phyloP scores from a whole-genome alignment of 192 early-diverging fungal genomes.

The Allomyces arbusculus region DNA sequence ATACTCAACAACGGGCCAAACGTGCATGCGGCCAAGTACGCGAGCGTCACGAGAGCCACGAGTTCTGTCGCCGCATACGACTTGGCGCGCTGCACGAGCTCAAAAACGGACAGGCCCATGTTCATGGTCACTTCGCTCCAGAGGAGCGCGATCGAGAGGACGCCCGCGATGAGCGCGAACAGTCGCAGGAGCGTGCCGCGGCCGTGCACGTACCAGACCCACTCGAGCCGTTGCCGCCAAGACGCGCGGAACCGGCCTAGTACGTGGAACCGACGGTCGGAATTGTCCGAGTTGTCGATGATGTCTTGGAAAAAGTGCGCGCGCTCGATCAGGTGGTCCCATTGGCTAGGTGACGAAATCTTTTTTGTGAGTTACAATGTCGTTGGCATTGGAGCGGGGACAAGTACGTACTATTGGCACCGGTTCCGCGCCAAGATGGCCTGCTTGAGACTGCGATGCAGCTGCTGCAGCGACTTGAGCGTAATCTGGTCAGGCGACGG shows the following conservation, averaged over 20 bases:
- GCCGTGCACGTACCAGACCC: constrained; percentile 71
- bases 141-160: constrained; percentile 47
- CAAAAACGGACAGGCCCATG: constrained; percentile 48
- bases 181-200: constrained; percentile 37
- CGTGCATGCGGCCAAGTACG: constrained; percentile 83
- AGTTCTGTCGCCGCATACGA: constrained; percentile 17
- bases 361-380: neutral
- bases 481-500: constrained; percentile 13
- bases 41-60: constrained; percentile 48
- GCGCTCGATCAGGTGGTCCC: constrained; percentile 44
- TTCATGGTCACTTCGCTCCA: constrained; percentile 95
- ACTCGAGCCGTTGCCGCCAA: constrained; percentile 24
- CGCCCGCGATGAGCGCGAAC: constrained; percentile 32
- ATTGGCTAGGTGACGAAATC: constrained; percentile 23
- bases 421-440: constrained; percentile 45
- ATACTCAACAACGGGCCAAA: constrained; percentile 81
- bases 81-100: constrained; percentile 26
- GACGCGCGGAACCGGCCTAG: neutral
- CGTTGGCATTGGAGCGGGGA: no score
- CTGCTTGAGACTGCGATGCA: constrained; percentile 55
- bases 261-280: constrained; percentile 29
- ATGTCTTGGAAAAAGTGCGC: constrained; percentile 75
- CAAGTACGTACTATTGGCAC: constrained; percentile 38
- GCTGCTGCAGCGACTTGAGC: constrained; percentile 35
- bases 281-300: constrained; percentile 39